Evolutionary conservation across 768 basidiomycete species (phyloP).

Genomic region (Russula ochroleuca): DNA sequence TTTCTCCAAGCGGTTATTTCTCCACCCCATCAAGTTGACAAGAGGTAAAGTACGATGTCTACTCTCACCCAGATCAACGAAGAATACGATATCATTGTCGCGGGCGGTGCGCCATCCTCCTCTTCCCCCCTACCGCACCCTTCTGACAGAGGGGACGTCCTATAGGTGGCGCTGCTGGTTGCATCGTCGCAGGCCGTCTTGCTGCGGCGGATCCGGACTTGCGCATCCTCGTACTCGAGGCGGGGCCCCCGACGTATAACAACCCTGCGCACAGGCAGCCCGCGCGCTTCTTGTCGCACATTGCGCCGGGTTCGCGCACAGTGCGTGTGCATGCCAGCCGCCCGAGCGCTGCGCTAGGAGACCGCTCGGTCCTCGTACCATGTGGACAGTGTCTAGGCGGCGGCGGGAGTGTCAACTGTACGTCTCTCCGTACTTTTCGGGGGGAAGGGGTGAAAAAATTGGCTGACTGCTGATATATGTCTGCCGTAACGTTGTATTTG

Average conservation of each 20-base stretch:
- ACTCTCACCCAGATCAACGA: background rate
- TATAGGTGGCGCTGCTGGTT: slow-evolving; percentile 49
- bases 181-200: slow-evolving; percentile 53
- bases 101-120: slow-evolving; percentile 43
- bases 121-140: background rate
- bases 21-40: no score
- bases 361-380: slow-evolving; percentile 45
- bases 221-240: slow-evolving; percentile 58
- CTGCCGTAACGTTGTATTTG: no score
- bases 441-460: no score
- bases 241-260: slow-evolving; percentile 52
- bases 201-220: slow-evolving; percentile 49
- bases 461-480: no score
- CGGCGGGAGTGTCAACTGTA: no score
- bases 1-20: background rate
- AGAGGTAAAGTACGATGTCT: background rate
- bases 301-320: slow-evolving; percentile 39
- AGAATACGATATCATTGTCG: slow-evolving; percentile 50
- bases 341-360: slow-evolving; percentile 42
- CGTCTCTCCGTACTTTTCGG: no score
- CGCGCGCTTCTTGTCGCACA: slow-evolving; percentile 45
- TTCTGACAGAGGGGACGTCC: background rate
- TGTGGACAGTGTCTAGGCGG: no score
- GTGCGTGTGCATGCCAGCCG: slow-evolving; percentile 42
- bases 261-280: slow-evolving; percentile 57